Evolutionary conservation across 116 monocot species (phyloP).

Genomic region (Phalaenopsis hybrid): DNA sequence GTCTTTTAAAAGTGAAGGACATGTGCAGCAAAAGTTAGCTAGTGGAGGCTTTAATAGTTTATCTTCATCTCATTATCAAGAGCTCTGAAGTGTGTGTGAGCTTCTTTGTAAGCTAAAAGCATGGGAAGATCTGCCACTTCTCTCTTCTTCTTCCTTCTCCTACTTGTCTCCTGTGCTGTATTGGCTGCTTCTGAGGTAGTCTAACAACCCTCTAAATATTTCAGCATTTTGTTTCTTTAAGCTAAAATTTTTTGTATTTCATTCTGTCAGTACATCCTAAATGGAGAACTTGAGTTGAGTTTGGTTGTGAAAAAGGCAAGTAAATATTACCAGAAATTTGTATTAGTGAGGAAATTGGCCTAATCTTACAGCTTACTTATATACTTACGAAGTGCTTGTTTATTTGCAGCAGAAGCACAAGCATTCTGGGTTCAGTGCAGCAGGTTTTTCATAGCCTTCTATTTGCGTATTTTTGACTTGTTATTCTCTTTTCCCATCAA

Average conservation of each 20-base stretch:
- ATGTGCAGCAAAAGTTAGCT: too few species aligned
- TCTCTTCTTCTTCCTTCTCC: background rate
- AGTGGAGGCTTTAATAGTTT: too few species aligned
- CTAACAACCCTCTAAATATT: too few species aligned
- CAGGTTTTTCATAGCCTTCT: background rate
- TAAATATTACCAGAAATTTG: background rate
- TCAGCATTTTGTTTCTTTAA: too few species aligned
- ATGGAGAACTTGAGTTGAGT: background rate
- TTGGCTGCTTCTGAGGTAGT: too few species aligned
- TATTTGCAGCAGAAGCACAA: conserved; percentile 4
- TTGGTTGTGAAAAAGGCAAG: background rate
- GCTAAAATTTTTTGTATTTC: too few species aligned
- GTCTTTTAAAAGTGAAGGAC: too few species aligned
- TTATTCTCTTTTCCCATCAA: background rate
- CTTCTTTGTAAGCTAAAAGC: background rate
- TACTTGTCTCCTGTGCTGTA: too few species aligned
- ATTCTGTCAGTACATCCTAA: background rate
- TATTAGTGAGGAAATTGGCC: background rate
- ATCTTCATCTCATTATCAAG: too few species aligned
- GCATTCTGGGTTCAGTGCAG: conserved; percentile 3
- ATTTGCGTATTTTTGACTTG: background rate
- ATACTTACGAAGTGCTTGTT: background rate
- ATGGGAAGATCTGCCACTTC: background rate
- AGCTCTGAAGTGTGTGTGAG: background rate
- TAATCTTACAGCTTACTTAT: background rate